A percentile compares a stretch with the other conserved stretches of the same genome.
phyloP scores from a whole-genome alignment of 176 grass and related monocot genomes.

The Carex cristatella region DNA sequence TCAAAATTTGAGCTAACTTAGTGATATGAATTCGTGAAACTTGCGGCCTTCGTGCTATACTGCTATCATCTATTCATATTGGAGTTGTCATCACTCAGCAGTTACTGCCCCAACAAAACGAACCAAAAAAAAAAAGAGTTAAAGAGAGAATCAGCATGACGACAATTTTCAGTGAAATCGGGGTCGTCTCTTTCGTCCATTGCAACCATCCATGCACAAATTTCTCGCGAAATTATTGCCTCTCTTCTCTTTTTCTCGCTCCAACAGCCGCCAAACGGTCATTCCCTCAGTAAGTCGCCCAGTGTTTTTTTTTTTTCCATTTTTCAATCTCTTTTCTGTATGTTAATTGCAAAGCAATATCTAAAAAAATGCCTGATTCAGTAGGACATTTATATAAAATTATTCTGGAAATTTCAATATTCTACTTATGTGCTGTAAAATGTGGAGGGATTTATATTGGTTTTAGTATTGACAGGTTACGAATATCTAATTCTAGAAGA shows the following conservation, averaged over 20 bases:
- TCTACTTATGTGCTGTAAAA: background rate
- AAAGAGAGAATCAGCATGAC: no score
- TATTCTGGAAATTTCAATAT: no score
- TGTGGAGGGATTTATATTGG: background rate
- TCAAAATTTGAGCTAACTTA: no score
- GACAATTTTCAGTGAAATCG: background rate
- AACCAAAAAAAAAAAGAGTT: no score
- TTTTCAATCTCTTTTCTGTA: background rate
- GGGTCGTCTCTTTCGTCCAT: background rate
- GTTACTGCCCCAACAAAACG: no score
- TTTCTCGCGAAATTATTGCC: background rate
- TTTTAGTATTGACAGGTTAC: conserved; percentile 7
- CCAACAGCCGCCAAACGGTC: background rate
- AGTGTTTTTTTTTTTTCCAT: no score
- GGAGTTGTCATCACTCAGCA: no score
- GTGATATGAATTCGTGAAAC: no score
- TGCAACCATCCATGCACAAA: background rate
- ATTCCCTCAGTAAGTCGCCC: background rate
- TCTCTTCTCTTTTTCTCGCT: background rate
- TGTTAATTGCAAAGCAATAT: background rate
- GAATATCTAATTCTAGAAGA: conserved; percentile 20
- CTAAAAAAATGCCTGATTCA: background rate
- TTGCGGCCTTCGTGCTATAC: no score
- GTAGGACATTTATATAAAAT: no score
- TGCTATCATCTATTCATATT: no score